phyloP scores from a whole-genome alignment of 768 basidiomycete genomes.

The Trametes elegans region DNA sequence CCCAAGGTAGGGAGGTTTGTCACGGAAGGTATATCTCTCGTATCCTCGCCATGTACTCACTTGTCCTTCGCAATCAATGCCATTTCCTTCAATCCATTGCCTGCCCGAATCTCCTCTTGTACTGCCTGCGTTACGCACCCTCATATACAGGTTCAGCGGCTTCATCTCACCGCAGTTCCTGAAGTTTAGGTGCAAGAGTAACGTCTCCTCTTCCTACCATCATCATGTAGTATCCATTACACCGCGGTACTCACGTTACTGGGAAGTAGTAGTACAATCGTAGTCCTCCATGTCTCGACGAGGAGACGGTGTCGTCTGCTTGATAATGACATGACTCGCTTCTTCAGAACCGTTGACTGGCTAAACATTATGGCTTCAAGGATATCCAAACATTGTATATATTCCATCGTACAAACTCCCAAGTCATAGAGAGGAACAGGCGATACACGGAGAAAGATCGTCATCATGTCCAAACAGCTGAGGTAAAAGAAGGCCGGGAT shows the following conservation, averaged over 20 bases:
- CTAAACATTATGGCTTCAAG: too few relatives aligned
- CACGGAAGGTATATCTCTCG: slow-evolving; percentile 28
- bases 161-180: slow-evolving; percentile 8
- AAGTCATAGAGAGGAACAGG: too few relatives aligned
- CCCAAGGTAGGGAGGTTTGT: slow-evolving; percentile 29
- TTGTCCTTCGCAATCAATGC: neutral
- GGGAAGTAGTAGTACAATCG: neutral
- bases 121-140: neutral
- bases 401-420: too few relatives aligned
- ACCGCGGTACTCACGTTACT: neutral
- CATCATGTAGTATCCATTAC: neutral
- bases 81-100: neutral
- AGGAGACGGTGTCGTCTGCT: too few relatives aligned
- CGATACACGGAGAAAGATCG: too few relatives aligned
- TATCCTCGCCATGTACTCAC: neutral
- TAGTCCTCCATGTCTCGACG: too few relatives aligned
- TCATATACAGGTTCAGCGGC: slow-evolving; percentile 17
- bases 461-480: too few relatives aligned
- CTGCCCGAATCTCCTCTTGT: neutral
- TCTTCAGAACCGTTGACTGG: too few relatives aligned
- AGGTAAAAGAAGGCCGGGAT: too few relatives aligned
- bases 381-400: too few relatives aligned
- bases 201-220: neutral
- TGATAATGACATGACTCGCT: too few relatives aligned
- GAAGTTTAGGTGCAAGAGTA: slow-evolving; percentile 12